Conservation (phyloP, 2,329 filamentous ascomycete genomes). For the Neopestalotiopsis clavispora region DNA sequence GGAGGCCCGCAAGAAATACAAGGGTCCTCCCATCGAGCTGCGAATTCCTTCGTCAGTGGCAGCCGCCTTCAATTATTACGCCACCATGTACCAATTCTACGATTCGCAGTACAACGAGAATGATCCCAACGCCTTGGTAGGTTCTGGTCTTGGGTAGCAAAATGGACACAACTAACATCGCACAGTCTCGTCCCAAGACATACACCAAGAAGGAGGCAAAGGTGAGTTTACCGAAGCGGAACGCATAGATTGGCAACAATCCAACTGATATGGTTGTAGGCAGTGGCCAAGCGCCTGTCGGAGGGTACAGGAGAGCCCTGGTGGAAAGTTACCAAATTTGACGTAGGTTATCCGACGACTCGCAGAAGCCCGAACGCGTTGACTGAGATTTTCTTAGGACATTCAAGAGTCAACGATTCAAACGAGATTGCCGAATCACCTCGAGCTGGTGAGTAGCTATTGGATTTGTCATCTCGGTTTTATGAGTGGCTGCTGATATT, state of each 20-base stretch:
- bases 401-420: too few relatives aligned
- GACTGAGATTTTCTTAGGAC: too few relatives aligned
- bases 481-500: neutral
- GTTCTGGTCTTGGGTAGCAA: neutral
- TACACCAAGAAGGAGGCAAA: neutral
- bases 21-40: too few relatives aligned
- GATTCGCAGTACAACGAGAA: too few relatives aligned
- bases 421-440: neutral
- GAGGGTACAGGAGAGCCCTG: slow-evolving; percentile 19
- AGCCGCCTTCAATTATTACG: too few relatives aligned
- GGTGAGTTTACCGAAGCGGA: neutral
- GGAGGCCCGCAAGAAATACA: too few relatives aligned
- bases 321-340: slow-evolving; percentile 2
- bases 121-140: neutral
- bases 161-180: neutral
- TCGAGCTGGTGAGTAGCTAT: neutral
- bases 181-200: neutral
- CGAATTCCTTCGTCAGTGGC: too few relatives aligned
- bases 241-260: neutral
- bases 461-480: neutral
- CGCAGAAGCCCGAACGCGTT: too few relatives aligned
- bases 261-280: neutral
- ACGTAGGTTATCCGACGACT: too few relatives aligned
- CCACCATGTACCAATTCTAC: too few relatives aligned
- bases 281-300: slow-evolving; percentile 13